Conservation (phyloP, 768 basidiomycete genomes). For the Candolleomyces aberdarensis region DNA sequence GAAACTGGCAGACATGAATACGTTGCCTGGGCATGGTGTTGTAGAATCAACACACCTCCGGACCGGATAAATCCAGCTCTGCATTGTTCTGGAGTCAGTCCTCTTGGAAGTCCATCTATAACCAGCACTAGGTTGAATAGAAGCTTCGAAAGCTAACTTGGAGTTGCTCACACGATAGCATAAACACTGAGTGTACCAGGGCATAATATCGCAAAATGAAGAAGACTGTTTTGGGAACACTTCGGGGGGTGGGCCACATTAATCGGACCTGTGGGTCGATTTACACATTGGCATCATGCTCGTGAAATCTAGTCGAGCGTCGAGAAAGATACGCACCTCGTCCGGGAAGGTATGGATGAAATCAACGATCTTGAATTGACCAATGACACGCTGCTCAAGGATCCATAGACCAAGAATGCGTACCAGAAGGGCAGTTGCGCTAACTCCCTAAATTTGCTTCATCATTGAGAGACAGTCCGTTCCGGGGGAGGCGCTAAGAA, state of each 20-base stretch:
- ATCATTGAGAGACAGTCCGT: no score
- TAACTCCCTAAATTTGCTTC: no score
- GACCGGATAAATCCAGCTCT: neutral
- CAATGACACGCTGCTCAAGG: no score
- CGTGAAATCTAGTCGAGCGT: neutral
- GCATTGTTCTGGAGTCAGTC: neutral
- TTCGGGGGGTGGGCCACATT: constrained; percentile 25
- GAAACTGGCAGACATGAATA: neutral
- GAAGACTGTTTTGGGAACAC: constrained; percentile 21
- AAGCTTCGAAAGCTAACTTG: neutral
- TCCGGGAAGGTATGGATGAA: neutral
- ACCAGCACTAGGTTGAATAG: neutral
- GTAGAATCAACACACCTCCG: neutral
- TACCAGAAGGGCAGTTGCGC: no score
- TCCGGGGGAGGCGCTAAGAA: no score
- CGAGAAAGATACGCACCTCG: neutral
- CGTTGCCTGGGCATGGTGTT: neutral
- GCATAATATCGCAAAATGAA: neutral
- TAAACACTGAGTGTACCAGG: neutral
- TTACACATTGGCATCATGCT: no score
- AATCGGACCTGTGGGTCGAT: neutral
- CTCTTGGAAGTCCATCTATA: neutral
- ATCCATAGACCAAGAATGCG: no score
- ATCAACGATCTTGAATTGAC: no score
- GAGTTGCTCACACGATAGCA: neutral